phyloP scores from a whole-genome alignment of 306 rosid species.

The Geum urbanum region DNA sequence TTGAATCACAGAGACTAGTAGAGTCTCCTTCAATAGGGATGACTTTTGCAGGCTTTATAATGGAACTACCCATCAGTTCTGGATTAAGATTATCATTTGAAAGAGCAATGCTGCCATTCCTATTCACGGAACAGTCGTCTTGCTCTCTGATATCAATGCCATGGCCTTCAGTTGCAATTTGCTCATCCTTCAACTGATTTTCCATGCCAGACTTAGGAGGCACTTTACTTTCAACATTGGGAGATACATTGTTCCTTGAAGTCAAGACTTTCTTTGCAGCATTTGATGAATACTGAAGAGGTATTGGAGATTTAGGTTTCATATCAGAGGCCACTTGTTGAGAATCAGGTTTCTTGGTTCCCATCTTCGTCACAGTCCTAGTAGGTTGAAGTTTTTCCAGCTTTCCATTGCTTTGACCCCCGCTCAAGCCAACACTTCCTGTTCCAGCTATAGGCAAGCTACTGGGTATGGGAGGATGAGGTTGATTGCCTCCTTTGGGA shows the following conservation, averaged over 20 bases:
- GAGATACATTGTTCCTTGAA: slow-evolving; percentile 30
- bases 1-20: slow-evolving; percentile 4
- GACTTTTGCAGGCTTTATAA: slow-evolving; percentile 12
- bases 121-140: slow-evolving; percentile 7
- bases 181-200: slow-evolving; percentile 20
- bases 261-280: slow-evolving; percentile 28
- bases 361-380: slow-evolving; percentile 26
- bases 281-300: slow-evolving; percentile 36
- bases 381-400: slow-evolving; percentile 48
- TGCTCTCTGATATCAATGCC: slow-evolving; percentile 18
- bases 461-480: slow-evolving; percentile 40
- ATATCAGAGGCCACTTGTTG: slow-evolving; percentile 25
- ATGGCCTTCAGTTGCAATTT: slow-evolving; percentile 23
- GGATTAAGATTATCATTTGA: slow-evolving; percentile 8
- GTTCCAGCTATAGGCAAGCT: slow-evolving; percentile 51
- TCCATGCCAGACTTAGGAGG: slow-evolving; percentile 24
- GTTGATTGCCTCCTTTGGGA: slow-evolving; percentile 48
- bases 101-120: neutral
- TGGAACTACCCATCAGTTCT: slow-evolving; percentile 13
- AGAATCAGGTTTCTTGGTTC: slow-evolving; percentile 27
- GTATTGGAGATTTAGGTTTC: slow-evolving; percentile 28
- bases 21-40: slow-evolving; percentile 13
- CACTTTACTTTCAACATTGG: slow-evolving; percentile 23
- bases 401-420: slow-evolving; percentile 46
- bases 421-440: slow-evolving; percentile 35